Evolutionary conservation across 176 grass and related monocot genomes (phyloP).

Genomic region (Juncus inflexus): DNA sequence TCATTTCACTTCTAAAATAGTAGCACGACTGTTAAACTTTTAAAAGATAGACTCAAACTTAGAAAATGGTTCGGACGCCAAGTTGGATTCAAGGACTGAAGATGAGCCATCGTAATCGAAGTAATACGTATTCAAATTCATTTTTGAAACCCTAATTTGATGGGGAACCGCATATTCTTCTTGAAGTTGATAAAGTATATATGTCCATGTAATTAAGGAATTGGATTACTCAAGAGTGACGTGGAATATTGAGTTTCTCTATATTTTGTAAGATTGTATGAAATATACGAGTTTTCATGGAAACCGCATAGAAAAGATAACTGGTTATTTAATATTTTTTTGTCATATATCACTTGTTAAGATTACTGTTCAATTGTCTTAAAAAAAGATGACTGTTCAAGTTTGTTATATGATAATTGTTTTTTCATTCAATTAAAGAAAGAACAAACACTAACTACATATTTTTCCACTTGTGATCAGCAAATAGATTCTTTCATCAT

Average conservation of each 20-base stretch:
- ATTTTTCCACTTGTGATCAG: no score
- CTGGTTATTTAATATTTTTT: background rate
- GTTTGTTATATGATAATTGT: no score
- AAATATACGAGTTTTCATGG: no score
- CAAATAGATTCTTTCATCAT: constrained; percentile 12
- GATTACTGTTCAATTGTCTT: no score
- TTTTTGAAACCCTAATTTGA: background rate
- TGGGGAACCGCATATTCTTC: constrained; percentile 4
- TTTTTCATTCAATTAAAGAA: no score
- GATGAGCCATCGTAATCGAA: background rate
- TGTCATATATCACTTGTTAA: background rate
- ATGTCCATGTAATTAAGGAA: background rate
- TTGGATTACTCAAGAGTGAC: background rate
- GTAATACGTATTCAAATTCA: constrained; percentile 4
- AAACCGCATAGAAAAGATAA: no score
- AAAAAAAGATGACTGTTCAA: no score
- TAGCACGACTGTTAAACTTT: no score
- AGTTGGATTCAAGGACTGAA: background rate
- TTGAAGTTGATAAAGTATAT: background rate
- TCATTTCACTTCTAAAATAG: no score
- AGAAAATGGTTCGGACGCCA: no score
- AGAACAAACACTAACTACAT: no score
- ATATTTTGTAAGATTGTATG: background rate
- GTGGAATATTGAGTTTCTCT: background rate
- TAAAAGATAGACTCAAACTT: no score